A percentile compares a stretch with the other conserved stretches of the same genome.
Conservation (phyloP, 1,284 basidiomycete species). For the Rhodotorula sp. region DNA sequence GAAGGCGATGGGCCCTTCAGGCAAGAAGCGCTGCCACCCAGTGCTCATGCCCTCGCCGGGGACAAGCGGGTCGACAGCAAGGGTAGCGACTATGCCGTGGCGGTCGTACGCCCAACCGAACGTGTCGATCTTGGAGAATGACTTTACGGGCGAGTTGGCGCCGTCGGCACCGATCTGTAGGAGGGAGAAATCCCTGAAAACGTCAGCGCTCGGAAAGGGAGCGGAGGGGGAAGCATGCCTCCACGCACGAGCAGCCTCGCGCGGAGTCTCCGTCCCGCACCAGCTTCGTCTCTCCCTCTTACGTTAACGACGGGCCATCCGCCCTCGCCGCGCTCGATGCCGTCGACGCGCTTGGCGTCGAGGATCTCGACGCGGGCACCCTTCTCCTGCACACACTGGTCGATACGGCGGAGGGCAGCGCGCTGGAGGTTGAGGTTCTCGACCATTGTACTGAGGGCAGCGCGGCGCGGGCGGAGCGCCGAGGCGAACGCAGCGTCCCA, state of each 20-base stretch:
- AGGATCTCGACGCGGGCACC: conserved; percentile 60
- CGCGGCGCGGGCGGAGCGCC: conserved; percentile 48
- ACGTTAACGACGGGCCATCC: conserved; percentile 73
- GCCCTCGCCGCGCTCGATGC: conserved; percentile 49
- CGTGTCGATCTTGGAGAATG: conserved; percentile 80
- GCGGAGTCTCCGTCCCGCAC: conserved; percentile 54
- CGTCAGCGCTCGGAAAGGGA: not conserved
- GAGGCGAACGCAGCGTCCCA: conserved; percentile 13
- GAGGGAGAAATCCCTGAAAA: not conserved
- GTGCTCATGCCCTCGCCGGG: conserved; percentile 52
- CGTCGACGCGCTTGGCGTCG: conserved; percentile 43
- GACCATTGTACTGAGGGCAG: conserved; percentile 73
- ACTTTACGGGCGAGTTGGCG: conserved; percentile 87
- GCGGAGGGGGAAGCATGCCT: not conserved
- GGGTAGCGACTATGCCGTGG: conserved; percentile 86
- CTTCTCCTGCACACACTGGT: conserved; percentile 3
- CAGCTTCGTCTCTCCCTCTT: conserved; percentile 56
- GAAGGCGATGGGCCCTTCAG: conserved; percentile 94
- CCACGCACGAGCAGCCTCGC: conserved; percentile 68
- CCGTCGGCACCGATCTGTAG: conserved; percentile 90
- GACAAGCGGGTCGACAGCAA: conserved; percentile 56
- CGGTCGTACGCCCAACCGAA: conserved; percentile 92
- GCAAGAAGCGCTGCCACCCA: conserved; percentile 93
- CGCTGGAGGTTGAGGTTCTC: conserved; percentile 90
- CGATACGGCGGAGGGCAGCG: conserved; percentile 57